These are phyloP conservation scores for Begonia fuchsioides DNA, from an alignment of 306 rosid species.

Conservation along the genomic window DNA sequence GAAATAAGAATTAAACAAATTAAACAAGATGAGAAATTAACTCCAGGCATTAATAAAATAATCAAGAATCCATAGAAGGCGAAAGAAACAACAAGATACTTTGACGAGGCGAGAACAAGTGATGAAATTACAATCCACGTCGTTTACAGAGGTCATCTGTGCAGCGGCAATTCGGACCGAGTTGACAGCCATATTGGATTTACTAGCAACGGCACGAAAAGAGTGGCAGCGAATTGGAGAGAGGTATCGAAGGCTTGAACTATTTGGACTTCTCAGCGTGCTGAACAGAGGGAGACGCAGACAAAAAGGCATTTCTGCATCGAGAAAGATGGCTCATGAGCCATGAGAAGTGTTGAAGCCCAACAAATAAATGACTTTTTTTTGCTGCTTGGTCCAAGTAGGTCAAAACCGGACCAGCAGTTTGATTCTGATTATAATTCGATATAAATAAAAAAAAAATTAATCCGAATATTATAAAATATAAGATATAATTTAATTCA, in stretches of 20 bases:
- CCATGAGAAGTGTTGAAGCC: background rate
- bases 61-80: background rate
- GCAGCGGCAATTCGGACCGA: conserved; percentile 81
- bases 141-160: conserved; percentile 85
- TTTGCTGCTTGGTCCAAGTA: background rate
- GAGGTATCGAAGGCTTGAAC: background rate
- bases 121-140: conserved; percentile 56
- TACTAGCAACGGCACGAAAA: conserved; percentile 10
- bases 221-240: conserved; percentile 6
- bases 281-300: conserved; percentile 2
- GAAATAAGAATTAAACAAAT: no score
- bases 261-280: conserved; percentile 1
- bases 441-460: no score
- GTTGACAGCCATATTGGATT: conserved; percentile 43
- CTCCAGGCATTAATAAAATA: background rate
- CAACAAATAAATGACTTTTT: background rate
- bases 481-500: no score
- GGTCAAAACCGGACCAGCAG: no score
- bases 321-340: background rate
- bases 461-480: no score
- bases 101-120: conserved; percentile 68
- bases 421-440: no score
- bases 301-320: conserved; percentile 8
- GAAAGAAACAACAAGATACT: conserved; percentile 14
- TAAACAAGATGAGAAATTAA: no score